Percentiles rank a stretch among this genome's conserved stretches.
Conservation (phyloP, 2,329 filamentous ascomycete species). For the Alternaria novae-zelandiae region DNA sequence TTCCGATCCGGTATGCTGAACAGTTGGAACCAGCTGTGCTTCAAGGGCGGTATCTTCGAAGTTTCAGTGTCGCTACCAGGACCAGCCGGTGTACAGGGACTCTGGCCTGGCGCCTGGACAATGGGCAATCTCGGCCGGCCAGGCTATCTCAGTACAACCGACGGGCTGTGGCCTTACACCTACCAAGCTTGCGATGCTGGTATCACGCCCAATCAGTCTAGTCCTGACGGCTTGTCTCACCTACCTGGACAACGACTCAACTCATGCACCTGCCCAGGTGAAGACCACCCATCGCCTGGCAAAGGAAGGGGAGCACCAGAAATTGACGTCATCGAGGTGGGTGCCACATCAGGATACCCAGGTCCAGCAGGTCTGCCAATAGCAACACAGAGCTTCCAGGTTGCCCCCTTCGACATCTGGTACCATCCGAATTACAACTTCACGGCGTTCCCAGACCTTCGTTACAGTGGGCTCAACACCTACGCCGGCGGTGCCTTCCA, state of each 20-base stretch:
- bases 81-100: slow-evolving; percentile 55
- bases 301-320: slow-evolving; percentile 57
- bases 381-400: slow-evolving; percentile 57
- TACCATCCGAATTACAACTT: slow-evolving; percentile 62
- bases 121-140: slow-evolving; percentile 63
- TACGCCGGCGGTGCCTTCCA: slow-evolving; percentile 63
- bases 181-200: slow-evolving; percentile 59
- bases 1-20: slow-evolving; percentile 61
- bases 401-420: slow-evolving; percentile 58
- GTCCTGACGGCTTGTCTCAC: slow-evolving; percentile 50
- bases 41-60: slow-evolving; percentile 62
- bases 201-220: slow-evolving; percentile 59
- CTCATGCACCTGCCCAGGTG: slow-evolving; percentile 54
- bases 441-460: slow-evolving; percentile 58
- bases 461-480: slow-evolving; percentile 57
- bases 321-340: slow-evolving; percentile 58
- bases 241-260: slow-evolving; percentile 55
- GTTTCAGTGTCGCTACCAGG: slow-evolving; percentile 61
- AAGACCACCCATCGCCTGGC: slow-evolving; percentile 57
- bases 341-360: slow-evolving; percentile 49
- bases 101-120: slow-evolving; percentile 62
- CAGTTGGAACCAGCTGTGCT: slow-evolving; percentile 62
- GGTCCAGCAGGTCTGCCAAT: slow-evolving; percentile 47
- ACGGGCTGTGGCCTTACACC: slow-evolving; percentile 63
- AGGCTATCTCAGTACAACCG: slow-evolving; percentile 59